These are phyloP conservation scores for Debaryomyces castellii DNA, from an alignment of 805 yeast species.

Conservation along the genomic window DNA sequence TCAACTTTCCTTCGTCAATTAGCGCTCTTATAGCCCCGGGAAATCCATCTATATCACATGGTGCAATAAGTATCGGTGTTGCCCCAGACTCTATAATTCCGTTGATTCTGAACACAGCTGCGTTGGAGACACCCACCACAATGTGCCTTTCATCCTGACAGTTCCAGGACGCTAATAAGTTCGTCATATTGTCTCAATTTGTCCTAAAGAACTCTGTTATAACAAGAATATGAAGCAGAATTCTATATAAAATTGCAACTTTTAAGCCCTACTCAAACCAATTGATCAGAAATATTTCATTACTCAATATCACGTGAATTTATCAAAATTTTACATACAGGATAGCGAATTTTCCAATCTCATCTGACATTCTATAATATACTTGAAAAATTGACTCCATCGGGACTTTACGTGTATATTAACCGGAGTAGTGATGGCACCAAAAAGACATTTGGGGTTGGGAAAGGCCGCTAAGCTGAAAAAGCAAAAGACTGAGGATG, in stretches of 20 bases:
- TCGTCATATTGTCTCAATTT: constrained; percentile 8
- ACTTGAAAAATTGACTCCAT: neutral
- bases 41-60: constrained; percentile 15
- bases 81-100: constrained; percentile 57
- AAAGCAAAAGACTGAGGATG: constrained; percentile 34
- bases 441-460: constrained; percentile 38
- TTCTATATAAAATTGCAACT: too few species aligned
- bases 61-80: constrained; percentile 48
- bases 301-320: constrained; percentile 9
- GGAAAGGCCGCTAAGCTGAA: constrained; percentile 48
- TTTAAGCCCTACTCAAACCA: too few species aligned
- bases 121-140: constrained; percentile 52
- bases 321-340: neutral
- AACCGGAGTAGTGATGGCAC: constrained; percentile 19
- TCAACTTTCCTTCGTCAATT: constrained; percentile 23
- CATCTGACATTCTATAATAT: neutral
- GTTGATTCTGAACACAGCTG: constrained; percentile 48
- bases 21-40: constrained; percentile 24
- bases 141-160: constrained; percentile 55
- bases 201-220: neutral
- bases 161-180: constrained; percentile 39
- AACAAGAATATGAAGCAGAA: too few species aligned
- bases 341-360: neutral
- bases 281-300: constrained; percentile 5
- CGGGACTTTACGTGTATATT: neutral